Evolutionary conservation across 129 eudicot species (phyloP).

Genomic region (Tagetes patula): DNA sequence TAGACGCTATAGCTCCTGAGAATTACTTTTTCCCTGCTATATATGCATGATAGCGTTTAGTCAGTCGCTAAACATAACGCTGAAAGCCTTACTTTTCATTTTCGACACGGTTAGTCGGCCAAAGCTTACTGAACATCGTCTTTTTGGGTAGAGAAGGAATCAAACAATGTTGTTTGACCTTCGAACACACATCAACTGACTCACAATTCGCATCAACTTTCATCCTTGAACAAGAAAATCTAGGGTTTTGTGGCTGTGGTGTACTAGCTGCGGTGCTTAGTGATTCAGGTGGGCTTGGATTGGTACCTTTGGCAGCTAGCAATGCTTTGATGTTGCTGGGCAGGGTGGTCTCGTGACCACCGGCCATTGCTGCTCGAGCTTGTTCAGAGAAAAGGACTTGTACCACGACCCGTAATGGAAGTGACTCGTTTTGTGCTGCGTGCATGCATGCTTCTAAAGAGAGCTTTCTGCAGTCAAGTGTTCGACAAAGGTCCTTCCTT

Average conservation of each 20-base stretch:
- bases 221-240: slow-evolving; percentile 47
- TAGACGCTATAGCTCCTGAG: slow-evolving; percentile 7
- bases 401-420: slow-evolving; percentile 81
- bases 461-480: slow-evolving; percentile 75
- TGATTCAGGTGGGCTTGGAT: slow-evolving; percentile 37
- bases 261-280: slow-evolving; percentile 29
- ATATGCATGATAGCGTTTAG: not conserved
- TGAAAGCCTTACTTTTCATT: slow-evolving; percentile 11
- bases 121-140: slow-evolving; percentile 58
- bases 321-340: slow-evolving; percentile 67
- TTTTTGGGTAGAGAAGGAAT: slow-evolving; percentile 48
- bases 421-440: slow-evolving; percentile 87
- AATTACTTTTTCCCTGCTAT: not conserved
- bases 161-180: slow-evolving; percentile 39
- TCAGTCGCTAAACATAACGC: not conserved
- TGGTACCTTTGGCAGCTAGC: slow-evolving; percentile 45
- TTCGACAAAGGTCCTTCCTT: slow-evolving; percentile 75
- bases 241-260: slow-evolving; percentile 48
- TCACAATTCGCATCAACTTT: slow-evolving; percentile 42
- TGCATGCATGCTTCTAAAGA: slow-evolving; percentile 77
- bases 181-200: slow-evolving; percentile 35
- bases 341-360: slow-evolving; percentile 48
- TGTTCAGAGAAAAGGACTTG: slow-evolving; percentile 91
- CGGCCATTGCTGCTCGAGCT: slow-evolving; percentile 64
- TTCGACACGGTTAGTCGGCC: slow-evolving; percentile 47